Conservation (phyloP, 805 yeast genomes). For the Kazachstania africana region DNA sequence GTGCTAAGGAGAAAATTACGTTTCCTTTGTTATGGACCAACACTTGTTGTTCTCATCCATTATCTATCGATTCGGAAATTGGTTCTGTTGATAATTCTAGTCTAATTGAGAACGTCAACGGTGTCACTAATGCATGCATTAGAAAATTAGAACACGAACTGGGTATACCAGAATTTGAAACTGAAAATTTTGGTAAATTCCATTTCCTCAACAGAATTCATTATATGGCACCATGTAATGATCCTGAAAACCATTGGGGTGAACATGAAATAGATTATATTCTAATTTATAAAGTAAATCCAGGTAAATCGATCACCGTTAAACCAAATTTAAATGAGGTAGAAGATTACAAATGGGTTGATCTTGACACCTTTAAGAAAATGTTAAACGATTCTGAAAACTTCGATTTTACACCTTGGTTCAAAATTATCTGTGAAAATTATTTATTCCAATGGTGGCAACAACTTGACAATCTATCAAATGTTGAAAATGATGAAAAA, state of each 20-base stretch:
- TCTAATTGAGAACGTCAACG: constrained; percentile 52
- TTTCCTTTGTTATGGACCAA: constrained; percentile 97
- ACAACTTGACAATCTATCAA: constrained; percentile 45
- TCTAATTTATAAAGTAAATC: constrained; percentile 53
- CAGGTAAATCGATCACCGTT: constrained; percentile 34
- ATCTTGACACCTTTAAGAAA: constrained; percentile 47
- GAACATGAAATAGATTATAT: constrained; percentile 97
- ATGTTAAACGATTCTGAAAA: constrained; percentile 56
- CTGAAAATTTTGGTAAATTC: constrained; percentile 54
- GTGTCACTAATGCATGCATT: constrained; percentile 80
- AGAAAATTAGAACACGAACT: constrained; percentile 89
- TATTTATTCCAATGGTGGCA: constrained; percentile 94
- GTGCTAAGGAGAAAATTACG: constrained; percentile 94
- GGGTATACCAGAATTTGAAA: constrained; percentile 54
- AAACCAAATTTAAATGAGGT: constrained; percentile 74
- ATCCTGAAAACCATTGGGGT: constrained; percentile 57
- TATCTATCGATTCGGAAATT: constrained; percentile 71
- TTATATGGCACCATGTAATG: constrained; percentile 76
- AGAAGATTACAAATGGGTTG: constrained; percentile 66
- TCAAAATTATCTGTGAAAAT: constrained; percentile 85
- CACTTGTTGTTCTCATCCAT: constrained; percentile 97
- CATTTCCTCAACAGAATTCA: constrained; percentile 87
- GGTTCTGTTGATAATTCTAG: constrained; percentile 34
- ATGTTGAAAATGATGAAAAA: constrained; percentile 31
- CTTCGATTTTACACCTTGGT: constrained; percentile 95